A percentile compares a stretch with the other conserved stretches of the same genome.
Conservation (phyloP, 331 rosid species). For the Cydonia oblonga region DNA sequence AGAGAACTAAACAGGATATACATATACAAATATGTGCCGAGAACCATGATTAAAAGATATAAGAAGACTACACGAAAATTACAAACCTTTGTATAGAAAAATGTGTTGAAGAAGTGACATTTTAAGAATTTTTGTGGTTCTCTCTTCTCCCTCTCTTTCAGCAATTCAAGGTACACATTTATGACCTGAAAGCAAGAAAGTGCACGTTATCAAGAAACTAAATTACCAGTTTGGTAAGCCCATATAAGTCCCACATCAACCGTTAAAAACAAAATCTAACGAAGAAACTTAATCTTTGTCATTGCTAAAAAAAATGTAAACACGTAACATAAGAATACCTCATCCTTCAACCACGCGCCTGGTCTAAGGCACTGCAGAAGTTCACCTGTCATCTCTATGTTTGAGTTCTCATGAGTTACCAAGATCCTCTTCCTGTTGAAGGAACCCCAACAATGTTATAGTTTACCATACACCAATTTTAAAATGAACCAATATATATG, state of each 20-base stretch:
- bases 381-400: conserved; percentile 60
- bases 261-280: not conserved
- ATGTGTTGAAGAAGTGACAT: conserved; percentile 87
- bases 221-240: not conserved
- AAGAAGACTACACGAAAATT: not conserved
- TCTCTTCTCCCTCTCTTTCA: conserved; percentile 89
- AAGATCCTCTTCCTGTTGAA: conserved; percentile 54
- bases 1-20: not conserved
- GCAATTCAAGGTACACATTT: conserved; percentile 76
- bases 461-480: conserved; percentile 8
- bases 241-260: not conserved
- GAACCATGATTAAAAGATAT: not conserved
- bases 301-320: not conserved
- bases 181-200: conserved; percentile 51
- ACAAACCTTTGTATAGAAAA: conserved; percentile 82
- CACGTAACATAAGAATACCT: conserved; percentile 35
- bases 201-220: not conserved
- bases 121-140: conserved; percentile 65
- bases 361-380: conserved; percentile 59
- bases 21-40: not conserved
- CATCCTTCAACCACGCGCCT: conserved; percentile 80
- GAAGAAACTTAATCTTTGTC: not conserved
- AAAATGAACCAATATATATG: not conserved
- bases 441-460: conserved; percentile 14
- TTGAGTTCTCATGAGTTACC: conserved; percentile 59